phyloP scores from a whole-genome alignment of 139 green algal species.

The Chlorella ohadii region DNA sequence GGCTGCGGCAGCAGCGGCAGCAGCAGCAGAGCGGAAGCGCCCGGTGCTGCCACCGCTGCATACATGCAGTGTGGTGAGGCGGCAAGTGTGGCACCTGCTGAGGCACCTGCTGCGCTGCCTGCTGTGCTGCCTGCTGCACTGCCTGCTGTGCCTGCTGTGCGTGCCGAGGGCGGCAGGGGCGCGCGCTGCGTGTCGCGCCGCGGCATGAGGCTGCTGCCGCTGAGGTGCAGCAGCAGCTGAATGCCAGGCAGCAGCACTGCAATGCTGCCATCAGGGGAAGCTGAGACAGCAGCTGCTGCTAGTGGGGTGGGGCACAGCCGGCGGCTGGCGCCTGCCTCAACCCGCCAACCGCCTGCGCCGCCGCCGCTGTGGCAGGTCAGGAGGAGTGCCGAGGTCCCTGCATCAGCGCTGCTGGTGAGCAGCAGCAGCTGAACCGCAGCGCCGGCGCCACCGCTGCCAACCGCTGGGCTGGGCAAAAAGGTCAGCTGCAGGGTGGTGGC shows the following conservation, averaged over 20 bases:
- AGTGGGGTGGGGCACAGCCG: neutral
- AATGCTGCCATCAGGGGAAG: neutral
- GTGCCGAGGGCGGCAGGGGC: neutral
- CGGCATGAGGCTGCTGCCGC: neutral
- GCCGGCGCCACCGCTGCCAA: neutral
- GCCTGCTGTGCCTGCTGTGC: neutral
- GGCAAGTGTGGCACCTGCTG: neutral
- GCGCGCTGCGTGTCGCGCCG: neutral
- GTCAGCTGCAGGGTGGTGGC: neutral
- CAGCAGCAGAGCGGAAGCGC: constrained; percentile 5
- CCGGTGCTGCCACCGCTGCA: neutral
- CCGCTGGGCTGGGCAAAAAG: neutral
- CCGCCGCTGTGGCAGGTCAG: neutral
- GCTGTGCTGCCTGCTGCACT: neutral
- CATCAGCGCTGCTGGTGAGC: neutral
- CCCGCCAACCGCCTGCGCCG: neutral
- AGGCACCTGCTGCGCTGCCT: neutral
- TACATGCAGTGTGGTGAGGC: neutral
- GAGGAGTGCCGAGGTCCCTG: neutral
- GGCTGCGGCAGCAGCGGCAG: constrained; percentile 10
- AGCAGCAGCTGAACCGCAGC: neutral
- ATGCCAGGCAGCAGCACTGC: neutral
- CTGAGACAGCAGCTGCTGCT: neutral
- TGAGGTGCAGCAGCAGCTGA: neutral
- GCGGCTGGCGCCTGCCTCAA: neutral